Evolutionary conservation across 495 filamentous ascomycete species (phyloP), one percentile per base, ranked within the genome.

Genomic region (Lepidopterella palustris): DNA sequence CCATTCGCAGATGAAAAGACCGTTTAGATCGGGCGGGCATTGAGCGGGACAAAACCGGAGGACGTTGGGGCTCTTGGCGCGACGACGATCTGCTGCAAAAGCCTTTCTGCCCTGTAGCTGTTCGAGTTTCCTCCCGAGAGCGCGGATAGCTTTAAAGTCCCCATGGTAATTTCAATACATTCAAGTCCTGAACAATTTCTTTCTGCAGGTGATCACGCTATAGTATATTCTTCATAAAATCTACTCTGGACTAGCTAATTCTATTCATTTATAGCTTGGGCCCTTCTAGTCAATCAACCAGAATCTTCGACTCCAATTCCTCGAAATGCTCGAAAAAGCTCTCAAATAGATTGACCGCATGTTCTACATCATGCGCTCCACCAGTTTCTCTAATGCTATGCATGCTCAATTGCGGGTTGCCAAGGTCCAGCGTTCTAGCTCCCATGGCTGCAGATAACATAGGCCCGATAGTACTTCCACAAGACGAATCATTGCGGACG

Each of bases 391-490:
- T 81, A 65, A 97, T 96, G 69, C 87, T 92, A 72, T 99, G 93
- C 93, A 99, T 99, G 70, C 84, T 87, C 58, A 97, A 74, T 74
- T 97, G 95, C n/a, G 93, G 84, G 71, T 97, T 97, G 2, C 93
- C 93, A 62, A 99, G 71, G 70, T 99, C 93, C 53, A 99, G 73
- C 1, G 95, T 97, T 50, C 93, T 78, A 31, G 87, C 82, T 25
- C 93, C 93, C 61, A 97, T 73, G 40, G 84, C 84, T 3, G 92
- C 91, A 45, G 85, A 85, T 39, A 97, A 77, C 89, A 96, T 96
- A 11, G 93, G 93, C 0, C 93, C 93, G 68, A 99, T 99, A 28
- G 93, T 99, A 74, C 88, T 89, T 51, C 93, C 93, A 68, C 93
- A 99, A 54, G 87, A 82, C 0, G 85, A 90, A 69, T 99, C 93